Base-by-base conservation (phyloP, 441 rosid species). In the Euphorbia celastroides region DNA sequence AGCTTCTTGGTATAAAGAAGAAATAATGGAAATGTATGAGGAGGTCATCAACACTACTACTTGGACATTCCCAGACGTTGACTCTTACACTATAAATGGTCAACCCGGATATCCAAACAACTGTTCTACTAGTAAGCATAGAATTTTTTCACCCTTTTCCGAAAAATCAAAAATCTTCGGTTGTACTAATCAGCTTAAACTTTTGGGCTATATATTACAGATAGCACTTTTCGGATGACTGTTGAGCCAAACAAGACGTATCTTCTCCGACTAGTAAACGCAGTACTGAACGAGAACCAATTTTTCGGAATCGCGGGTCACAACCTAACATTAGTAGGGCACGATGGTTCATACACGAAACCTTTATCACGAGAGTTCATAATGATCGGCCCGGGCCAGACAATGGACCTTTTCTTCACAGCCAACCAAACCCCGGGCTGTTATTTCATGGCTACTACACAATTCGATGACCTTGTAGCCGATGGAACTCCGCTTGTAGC, bases 291-390 rank as follows among this genome's bases (percentile, higher is more conserved):
- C 36, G 83, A 78, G 23, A 88, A 85, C 14, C 74, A 72, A 54
- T 85, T 87, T 66, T 87, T 87, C n/a, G 83, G 77, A 10, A 80
- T 87, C n/a, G 84, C 87, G 1, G 70, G 80, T 34, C 93, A 83
- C 74, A 79, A 52, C 9, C 7, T 52, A 8, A 52, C 23, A 52
- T 19, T 87, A 0, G 87, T 87, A 0, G 88, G 88, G 26, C 73
- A 69, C 32, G 93, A 87, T n/a, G 93, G 81, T 8, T 64, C 79
- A 5, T 85, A 87, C 64, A 76, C 78, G 0, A 83, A 85, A 52
- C 88, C 90, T 0, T 52, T 79, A 36, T 63, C 60, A 10, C 70
- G 77, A 8, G 69, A 70, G 25, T 81, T 79, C 16, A 69, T 87
- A n/a, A 44, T 78, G 14, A 78, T 86, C 2, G 67, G 83, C 0